Conservation (phyloP, 148 eudicot genomes). For the Selenicereus undatus region DNA sequence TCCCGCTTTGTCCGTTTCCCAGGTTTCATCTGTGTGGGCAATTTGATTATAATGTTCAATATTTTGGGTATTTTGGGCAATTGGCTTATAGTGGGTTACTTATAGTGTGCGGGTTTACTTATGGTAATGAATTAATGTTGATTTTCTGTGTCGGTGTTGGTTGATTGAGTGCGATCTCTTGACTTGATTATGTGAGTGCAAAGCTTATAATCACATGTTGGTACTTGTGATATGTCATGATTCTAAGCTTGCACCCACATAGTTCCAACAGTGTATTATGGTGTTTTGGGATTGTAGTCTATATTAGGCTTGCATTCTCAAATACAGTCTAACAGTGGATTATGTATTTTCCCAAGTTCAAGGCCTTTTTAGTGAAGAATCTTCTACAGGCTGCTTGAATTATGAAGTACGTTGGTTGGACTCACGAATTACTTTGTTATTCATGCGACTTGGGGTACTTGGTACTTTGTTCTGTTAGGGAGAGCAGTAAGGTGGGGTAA, state of each 20-base stretch:
- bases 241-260: neutral
- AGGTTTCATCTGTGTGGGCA: conserved; percentile 5
- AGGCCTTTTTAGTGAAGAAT: too few species aligned
- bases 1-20: conserved; percentile 9
- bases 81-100: neutral
- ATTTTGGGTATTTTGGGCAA: neutral
- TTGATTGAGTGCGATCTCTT: neutral
- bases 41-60: neutral
- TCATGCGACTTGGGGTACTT: too few species aligned
- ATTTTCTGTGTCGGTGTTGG: neutral
- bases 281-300: neutral
- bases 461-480: too few species aligned
- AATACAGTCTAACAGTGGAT: too few species aligned
- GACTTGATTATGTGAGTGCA: neutral
- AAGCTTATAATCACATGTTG: too few species aligned
- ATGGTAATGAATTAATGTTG: neutral
- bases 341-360: too few species aligned
- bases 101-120: neutral
- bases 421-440: too few species aligned
- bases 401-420: too few species aligned
- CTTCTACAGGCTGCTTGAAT: too few species aligned
- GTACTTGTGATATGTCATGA: too few species aligned
- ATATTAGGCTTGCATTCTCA: neutral
- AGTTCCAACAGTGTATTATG: neutral
- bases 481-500: too few species aligned